Evolutionary conservation across 192 early-diverging fungal genomes (phyloP), one percentile per base, ranked within the genome.

Genomic region (Mortierella alpina): DNA sequence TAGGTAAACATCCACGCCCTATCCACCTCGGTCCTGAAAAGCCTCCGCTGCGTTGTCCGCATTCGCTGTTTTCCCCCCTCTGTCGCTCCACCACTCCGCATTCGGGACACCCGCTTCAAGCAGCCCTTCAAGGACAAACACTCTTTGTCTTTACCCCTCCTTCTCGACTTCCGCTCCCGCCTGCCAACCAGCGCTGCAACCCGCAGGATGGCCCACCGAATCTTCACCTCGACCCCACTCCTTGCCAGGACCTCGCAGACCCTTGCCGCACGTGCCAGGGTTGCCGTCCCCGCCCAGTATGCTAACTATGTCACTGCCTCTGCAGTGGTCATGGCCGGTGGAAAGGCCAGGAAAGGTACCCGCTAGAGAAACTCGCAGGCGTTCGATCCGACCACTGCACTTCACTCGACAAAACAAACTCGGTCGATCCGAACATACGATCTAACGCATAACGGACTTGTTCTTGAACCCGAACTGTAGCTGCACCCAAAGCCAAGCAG

Each of bases 221-320:
- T 68, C 2, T 31, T 80, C 40, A 14, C 59, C 20, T 67, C 68
- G 47, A 78, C 75, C 6, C 70, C 70, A 4, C 50, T 79, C 41
- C 66, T 80, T 13, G 40, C 53, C 62, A 80, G 77, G 77, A 68
- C 77, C 4, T 64, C 66, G 18, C 70, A 56, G 40, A 59, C 77
- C 20, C 17, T 80, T 22, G 55, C 51, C 20, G 64, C 77, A 42
- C 77, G 77, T 47, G 68, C 54, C 40, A 72, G 65, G 48, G 64
- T 70, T 58, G 51, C 58, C 6, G 59, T 80, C 11, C 77, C 77
- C 20, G 77, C 55, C 6, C 77, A 80, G 66, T 80, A 68, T 54
- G 77, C 77, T 54, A 80, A 72, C 64, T 80, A 80, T 68, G 77
- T 80, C 60, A 80, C 77, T 10, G 77, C 77, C 53, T 80, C 77